A percentile compares a stretch with the other conserved stretches of the same genome.
Evolutionary conservation across 352 stramenopile species (phyloP).

Genomic region (Phytophthora podocarpi): DNA sequence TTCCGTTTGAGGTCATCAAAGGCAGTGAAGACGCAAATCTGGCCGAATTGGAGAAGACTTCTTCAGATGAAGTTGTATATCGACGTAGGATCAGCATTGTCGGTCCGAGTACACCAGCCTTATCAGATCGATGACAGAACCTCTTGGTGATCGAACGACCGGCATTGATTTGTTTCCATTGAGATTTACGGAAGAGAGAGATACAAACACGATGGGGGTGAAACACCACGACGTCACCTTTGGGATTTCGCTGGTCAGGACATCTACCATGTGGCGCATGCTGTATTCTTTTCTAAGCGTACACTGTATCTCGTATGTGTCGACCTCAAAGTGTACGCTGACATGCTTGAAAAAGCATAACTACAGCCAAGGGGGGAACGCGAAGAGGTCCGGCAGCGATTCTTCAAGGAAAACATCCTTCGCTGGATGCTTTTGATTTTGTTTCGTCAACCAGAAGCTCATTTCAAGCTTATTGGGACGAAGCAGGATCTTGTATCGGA

Average conservation of each 20-base stretch:
- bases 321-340: conserved; percentile 4
- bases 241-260: conserved; percentile 31
- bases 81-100: conserved; percentile 16
- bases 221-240: conserved; percentile 12
- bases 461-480: conserved; percentile 28
- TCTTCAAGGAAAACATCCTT: conserved; percentile 22
- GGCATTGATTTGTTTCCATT: conserved; percentile 10
- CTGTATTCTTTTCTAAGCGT: conserved; percentile 22
- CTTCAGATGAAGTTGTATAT: no score
- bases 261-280: conserved; percentile 23
- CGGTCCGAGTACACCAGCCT: conserved; percentile 16
- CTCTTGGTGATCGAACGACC: conserved; percentile 10
- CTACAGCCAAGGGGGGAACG: neutral
- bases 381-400: conserved; percentile 1
- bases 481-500: conserved; percentile 9
- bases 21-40: no score
- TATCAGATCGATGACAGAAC: conserved; percentile 4
- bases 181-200: neutral
- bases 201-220: neutral
- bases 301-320: conserved; percentile 24
- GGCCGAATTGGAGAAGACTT: no score
- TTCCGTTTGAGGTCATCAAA: no score
- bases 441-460: conserved; percentile 10
- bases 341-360: neutral
- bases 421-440: conserved; percentile 13